Conservation (phyloP, 78 protist genomes). For the Dictyostelium purpureum region DNA sequence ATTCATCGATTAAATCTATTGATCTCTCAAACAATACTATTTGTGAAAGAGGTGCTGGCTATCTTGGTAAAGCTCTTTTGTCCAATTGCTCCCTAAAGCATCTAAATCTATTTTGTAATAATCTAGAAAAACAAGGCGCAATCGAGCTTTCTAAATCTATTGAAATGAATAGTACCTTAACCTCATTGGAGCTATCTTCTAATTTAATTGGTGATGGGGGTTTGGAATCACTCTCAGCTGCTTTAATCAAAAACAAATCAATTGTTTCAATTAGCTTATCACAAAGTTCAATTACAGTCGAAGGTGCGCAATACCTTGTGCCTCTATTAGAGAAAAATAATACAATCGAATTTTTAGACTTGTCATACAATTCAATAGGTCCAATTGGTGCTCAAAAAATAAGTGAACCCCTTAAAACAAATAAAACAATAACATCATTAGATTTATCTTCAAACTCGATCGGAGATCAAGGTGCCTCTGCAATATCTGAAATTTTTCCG, state of each 20-base stretch:
- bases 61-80: neutral
- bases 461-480: constrained; percentile 23
- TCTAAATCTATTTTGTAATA: constrained; percentile 53
- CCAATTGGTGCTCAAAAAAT: constrained; percentile 47
- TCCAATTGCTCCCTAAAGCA: neutral
- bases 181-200: constrained; percentile 17
- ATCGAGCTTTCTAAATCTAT: constrained; percentile 12
- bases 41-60: constrained; percentile 31
- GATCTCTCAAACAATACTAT: constrained; percentile 43
- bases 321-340: neutral
- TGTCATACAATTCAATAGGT: constrained; percentile 40
- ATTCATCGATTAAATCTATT: constrained; percentile 17
- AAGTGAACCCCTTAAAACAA: neutral
- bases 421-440: constrained; percentile 46
- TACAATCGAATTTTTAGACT: constrained; percentile 14
- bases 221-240: neutral
- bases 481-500: constrained; percentile 39
- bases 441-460: constrained; percentile 53
- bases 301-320: constrained; percentile 27
- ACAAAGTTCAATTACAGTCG: constrained; percentile 21
- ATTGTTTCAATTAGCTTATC: constrained; percentile 25
- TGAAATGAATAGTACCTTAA: neutral
- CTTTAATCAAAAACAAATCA: neutral
- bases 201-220: constrained; percentile 58
- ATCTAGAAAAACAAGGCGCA: constrained; percentile 40